Base-by-base conservation (phyloP, 495 filamentous ascomycete genomes). In the Parachaetomium inaequale region DNA sequence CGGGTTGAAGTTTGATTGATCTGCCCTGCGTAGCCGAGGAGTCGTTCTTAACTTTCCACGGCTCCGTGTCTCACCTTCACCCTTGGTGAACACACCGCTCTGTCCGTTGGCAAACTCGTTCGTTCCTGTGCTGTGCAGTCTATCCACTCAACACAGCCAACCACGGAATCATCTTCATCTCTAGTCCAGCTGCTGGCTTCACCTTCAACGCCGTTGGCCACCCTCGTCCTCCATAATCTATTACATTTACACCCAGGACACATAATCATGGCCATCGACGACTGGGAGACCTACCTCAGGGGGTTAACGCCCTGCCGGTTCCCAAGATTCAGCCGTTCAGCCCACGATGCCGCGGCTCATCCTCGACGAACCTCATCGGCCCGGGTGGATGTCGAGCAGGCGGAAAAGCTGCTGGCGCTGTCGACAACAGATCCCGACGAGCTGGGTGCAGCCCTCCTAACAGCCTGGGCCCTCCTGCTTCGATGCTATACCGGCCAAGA, bases 401-500 rank as follows among this genome's bases (percentile, higher is more conserved):
- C 53, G n/a, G 34, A 51, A 23, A 61, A 47, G 15, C 38, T 59
- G 38, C 36, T 53, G n/a, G 15, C 56, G 47, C 36, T 65, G 63
- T 58, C 61, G 21, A 43, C 52, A 15, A 32, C 49, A 7, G 62
- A 67, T 21, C 38, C 55, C 23, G 52, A 59, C 21, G 28, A 21
- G 1, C 45, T 65, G 36, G 57, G 7, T 29, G 68, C 59, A 21
- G 55, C 68, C 17, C 42, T 70, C 55, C 51, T 47, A 10, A 56
- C 63, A 0, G 63, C 68, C 17, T 70, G 68, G 68, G 68, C 66
- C 11, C 2, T 70, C 17, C 34, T 70, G 12, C 46, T 70, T 29
- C 63, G 63, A 8, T 65, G 63, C 49, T 70, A 70, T 29, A 70
- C 68, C 11, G 66, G 63, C 15, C 66, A 70, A 40, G 68, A 70